phyloP scores from a whole-genome alignment of 129 eudicot species.

The Helichrysum umbraculigerum region DNA sequence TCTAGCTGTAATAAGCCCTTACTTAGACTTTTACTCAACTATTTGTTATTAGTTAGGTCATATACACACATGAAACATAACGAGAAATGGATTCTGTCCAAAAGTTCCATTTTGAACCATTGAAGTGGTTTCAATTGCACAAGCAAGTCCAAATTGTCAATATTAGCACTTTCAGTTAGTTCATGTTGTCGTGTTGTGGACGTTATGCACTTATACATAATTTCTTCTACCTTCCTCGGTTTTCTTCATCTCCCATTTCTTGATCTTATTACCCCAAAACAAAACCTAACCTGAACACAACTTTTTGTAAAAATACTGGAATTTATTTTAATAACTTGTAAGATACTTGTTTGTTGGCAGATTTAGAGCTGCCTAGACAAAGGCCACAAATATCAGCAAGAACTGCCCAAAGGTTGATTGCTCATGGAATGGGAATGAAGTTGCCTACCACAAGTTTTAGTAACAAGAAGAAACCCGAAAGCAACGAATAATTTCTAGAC shows the following conservation, averaged over 20 bases:
- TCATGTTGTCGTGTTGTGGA: neutral
- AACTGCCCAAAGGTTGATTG: slow-evolving; percentile 87
- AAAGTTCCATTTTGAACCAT: too few species aligned
- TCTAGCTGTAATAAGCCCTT: neutral
- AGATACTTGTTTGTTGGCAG: slow-evolving; percentile 36
- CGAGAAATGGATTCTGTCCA: too few species aligned
- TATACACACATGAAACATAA: neutral
- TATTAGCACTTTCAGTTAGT: neutral
- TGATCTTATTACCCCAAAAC: neutral
- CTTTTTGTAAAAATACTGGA: neutral
- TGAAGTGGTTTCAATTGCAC: neutral
- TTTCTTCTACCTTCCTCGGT: neutral
- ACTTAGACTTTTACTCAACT: neutral
- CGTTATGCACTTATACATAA: neutral
- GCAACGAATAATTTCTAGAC: slow-evolving; percentile 78
- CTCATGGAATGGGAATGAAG: slow-evolving; percentile 88
- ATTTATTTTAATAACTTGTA: neutral
- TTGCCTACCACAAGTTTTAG: slow-evolving; percentile 63
- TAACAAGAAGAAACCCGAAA: slow-evolving; percentile 81
- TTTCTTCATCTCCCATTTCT: neutral
- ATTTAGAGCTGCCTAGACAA: slow-evolving; percentile 83
- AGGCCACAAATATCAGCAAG: slow-evolving; percentile 92
- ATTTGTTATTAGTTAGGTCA: neutral
- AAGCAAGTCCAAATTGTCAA: neutral
- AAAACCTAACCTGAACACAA: neutral